phyloP scores from a whole-genome alignment of 805 yeast genomes.

The Cyberlindnera bimundalis region DNA sequence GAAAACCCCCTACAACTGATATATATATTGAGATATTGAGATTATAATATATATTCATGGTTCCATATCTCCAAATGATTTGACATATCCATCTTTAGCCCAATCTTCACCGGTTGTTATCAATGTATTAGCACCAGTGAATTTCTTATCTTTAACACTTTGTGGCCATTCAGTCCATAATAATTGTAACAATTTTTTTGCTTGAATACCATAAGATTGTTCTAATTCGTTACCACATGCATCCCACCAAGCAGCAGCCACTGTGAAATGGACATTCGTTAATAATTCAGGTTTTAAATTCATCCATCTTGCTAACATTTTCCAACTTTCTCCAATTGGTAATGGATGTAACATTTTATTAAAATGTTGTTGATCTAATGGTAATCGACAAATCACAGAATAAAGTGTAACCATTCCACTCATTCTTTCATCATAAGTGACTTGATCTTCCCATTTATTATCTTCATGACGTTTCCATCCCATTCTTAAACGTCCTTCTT shows the following conservation, averaged over 20 bases:
- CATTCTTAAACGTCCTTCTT: constrained; percentile 77
- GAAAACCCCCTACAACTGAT: no score
- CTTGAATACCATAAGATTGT: constrained; percentile 65
- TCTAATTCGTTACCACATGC: constrained; percentile 59
- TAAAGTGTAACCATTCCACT: constrained; percentile 83
- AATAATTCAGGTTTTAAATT: constrained; percentile 52
- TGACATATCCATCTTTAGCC: constrained; percentile 43
- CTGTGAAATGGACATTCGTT: constrained; percentile 65
- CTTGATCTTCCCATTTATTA: constrained; percentile 48
- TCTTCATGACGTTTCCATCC: constrained; percentile 69
- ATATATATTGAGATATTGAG: no score
- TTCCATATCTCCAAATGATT: constrained; percentile 35
- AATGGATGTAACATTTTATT: constrained; percentile 44
- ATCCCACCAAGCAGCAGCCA: constrained; percentile 91
- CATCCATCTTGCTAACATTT: constrained; percentile 63
- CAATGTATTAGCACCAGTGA: constrained; percentile 77
- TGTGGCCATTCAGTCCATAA: constrained; percentile 51
- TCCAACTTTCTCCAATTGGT: constrained; percentile 63
- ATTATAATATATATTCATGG: constrained; percentile 15
- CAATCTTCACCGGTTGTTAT: constrained; percentile 80
- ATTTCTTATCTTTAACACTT: constrained; percentile 47
- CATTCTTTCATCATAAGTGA: constrained; percentile 77
- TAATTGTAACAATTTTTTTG: constrained; percentile 50
- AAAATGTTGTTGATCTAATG: constrained; percentile 31
- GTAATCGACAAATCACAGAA: constrained; percentile 63